Base-by-base conservation (phyloP, 352 stramenopile genomes). In the Phytophthora lateralis region DNA sequence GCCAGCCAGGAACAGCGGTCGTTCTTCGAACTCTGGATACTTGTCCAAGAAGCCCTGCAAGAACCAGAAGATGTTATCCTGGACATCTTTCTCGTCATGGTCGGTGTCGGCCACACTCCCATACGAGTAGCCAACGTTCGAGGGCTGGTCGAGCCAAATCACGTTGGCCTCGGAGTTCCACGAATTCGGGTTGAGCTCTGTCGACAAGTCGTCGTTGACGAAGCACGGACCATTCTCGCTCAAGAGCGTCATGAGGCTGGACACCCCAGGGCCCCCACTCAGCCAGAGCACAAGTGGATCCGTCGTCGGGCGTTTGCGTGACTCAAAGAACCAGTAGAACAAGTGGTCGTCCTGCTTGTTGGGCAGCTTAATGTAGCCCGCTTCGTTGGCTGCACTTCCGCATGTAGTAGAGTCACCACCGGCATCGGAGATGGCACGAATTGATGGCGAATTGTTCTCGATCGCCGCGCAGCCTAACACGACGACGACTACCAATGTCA, bases 301-400 rank as follows among this genome's bases (percentile, higher is more conserved):
- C 6, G 56, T 71, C 18, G 20, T 30, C 20, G 63, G 49, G 11
- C 71, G 58, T 3, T 63, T 58, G 34, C 85, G 71, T 12, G 74
- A 80, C 65, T 91, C 71, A 43, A 84, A 78, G 54, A 83, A 78
- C 79, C 79, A 89, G 60, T 91, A 91, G 54, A 90, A 87, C 26
- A 75, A 71, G 30, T 80, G 62, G 32, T 85, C 76, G 46, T 85
- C 71, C 39, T 73, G 71, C 27, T 68, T 78, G 37, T 82, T 68
- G 29, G 66, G 52, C 14, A 89, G 64, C 49, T 65, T 63, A 24
- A 89, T 59, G 43, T 86, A 80, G 4, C 77, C 80, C 14, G 80
- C 75, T 56, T 79, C 82, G 46, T 75, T 75, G 11, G 46, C 72
- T 53, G 57, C 69, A 29, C 29, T 61, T 15, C 60, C 72, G n/a